A percentile compares a stretch with the other conserved stretches of the same genome.
Conservation (phyloP, 2,329 filamentous ascomycete species). For the Aspergillus sp. region DNA sequence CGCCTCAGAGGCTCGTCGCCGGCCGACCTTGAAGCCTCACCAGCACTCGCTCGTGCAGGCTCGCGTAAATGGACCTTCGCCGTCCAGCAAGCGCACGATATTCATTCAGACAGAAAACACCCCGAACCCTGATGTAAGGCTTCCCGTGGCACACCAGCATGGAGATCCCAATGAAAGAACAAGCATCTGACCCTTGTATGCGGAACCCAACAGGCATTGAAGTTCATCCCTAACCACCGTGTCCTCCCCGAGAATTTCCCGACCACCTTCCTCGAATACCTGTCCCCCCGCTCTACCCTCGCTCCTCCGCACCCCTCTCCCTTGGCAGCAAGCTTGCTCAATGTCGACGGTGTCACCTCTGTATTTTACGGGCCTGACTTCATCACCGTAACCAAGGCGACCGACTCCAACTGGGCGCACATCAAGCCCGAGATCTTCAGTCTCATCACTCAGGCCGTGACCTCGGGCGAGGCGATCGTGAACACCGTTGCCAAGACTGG, state of each 20-base stretch:
- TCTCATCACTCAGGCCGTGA: constrained; percentile 89
- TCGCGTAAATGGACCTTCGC: constrained; percentile 42
- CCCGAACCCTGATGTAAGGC: constrained; percentile 78
- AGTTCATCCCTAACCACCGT: constrained; percentile 89
- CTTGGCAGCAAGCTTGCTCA: constrained; percentile 85
- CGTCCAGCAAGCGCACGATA: constrained; percentile 66
- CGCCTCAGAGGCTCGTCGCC: constrained; percentile 48
- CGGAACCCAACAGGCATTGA: constrained; percentile 60
- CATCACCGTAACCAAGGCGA: constrained; percentile 92
- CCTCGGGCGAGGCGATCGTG: constrained; percentile 78
- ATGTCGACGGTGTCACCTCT: constrained; percentile 89
- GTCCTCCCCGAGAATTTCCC: constrained; percentile 74
- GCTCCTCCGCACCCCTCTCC: constrained; percentile 87
- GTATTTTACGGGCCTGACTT: constrained; percentile 95
- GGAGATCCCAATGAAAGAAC: background rate
- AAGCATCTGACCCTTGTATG: background rate
- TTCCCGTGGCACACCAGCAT: background rate
- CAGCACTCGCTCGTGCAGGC: constrained; percentile 42
- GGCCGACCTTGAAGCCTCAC: constrained; percentile 48
- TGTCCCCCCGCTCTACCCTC: constrained; percentile 83
- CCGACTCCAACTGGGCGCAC: constrained; percentile 88
- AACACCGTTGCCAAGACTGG: constrained; percentile 65
- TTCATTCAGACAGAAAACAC: constrained; percentile 98
- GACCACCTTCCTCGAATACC: constrained; percentile 85
- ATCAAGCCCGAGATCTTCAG: constrained; percentile 95